These are phyloP conservation scores for Rugonectria rugulosa DNA, from an alignment of 2,329 filamentous ascomycete species.

Conservation along the genomic window DNA sequence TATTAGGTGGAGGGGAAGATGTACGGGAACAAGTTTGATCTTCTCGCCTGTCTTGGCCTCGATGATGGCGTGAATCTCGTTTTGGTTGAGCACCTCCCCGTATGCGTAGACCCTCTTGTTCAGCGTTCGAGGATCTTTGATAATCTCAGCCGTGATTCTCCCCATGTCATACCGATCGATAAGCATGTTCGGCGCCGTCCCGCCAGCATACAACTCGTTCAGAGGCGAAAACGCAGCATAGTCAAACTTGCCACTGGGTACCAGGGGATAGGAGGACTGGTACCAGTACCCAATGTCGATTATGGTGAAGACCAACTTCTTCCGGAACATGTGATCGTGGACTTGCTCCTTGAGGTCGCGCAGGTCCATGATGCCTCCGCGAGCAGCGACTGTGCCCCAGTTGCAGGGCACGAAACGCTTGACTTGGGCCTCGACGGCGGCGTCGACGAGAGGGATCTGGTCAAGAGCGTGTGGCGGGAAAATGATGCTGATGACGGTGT, in stretches of 20 bases:
- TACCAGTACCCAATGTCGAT: conserved; percentile 67
- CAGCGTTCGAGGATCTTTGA: conserved; percentile 58
- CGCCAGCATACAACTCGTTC: conserved; percentile 53
- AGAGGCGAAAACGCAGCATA: conserved; percentile 41
- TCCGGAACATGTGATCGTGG: conserved; percentile 55
- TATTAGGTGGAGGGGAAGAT: not conserved
- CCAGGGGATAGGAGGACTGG: conserved; percentile 48
- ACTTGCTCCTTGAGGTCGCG: conserved; percentile 55
- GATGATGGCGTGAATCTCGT: conserved; percentile 53
- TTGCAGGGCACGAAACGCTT: conserved; percentile 18
- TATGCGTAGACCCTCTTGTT: conserved; percentile 60
- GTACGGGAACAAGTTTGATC: conserved; percentile 26
- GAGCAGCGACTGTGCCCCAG: not conserved
- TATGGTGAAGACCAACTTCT: conserved; percentile 61
- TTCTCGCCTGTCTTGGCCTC: conserved; percentile 59
- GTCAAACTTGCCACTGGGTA: conserved; percentile 37
- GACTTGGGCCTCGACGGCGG: conserved; percentile 7
- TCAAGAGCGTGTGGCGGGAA: not conserved
- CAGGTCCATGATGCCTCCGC: not conserved
- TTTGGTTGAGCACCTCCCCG: conserved; percentile 52
- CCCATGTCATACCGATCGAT: conserved; percentile 61
- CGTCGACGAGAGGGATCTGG: conserved; percentile 9
- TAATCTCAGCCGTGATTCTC: conserved; percentile 56
- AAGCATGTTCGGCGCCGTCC: conserved; percentile 51
- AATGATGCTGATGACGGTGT: conserved; percentile 7